Evolutionary conservation across 2,329 filamentous ascomycete species (phyloP), one percentile per base, ranked within the genome.

Genomic region (Venturia carpophila): DNA sequence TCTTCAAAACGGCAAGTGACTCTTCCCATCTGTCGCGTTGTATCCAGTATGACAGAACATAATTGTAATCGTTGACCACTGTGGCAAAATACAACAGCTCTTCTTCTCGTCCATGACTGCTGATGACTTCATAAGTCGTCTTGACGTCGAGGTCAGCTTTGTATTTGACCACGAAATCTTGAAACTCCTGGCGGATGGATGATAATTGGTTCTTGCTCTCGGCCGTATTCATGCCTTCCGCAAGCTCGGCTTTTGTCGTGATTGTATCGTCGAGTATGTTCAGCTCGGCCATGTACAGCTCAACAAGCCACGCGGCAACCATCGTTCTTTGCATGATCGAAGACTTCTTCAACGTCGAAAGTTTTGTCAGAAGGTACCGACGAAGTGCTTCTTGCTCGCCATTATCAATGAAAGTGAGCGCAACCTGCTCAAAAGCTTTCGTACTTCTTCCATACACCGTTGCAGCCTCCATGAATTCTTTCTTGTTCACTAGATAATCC

Each of bases 261-360:
- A 97, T 93, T 2, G 90, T 92, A 75, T 99, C 94, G 72, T 99
- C 94, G 3, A 99, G 82, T 3, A 90, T 88, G 73, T 99, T 97
- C 52, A 99, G 83, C 76, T 96, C 97, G 5, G 92, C 90, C 92
- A 99, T 99, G 76, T 93, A 99, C 1, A 97, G 83, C 75, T 99
- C 94, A 11, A 97, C 83, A 55, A 99, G 83, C 94, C 94, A 99
- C 69, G 89, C 92, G 1, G 93, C 90, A 69, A 97, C 87, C 91
- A 99, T 96, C 68, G 90, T 89, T 66, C 93, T 83, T 76, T 99
- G 94, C 92, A 99, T 99, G 39, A 87, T 80, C 0, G 87, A 87
- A 0, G 87, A 84, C 75, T 92, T 96, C 75, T 92, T 96, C 72
- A 92, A 87, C 0, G 85, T 88, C 9, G 84, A 83, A 41, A 99